Base-by-base conservation (phyloP, 2,329 filamentous ascomycete species). In the Colletotrichum limetticola region DNA sequence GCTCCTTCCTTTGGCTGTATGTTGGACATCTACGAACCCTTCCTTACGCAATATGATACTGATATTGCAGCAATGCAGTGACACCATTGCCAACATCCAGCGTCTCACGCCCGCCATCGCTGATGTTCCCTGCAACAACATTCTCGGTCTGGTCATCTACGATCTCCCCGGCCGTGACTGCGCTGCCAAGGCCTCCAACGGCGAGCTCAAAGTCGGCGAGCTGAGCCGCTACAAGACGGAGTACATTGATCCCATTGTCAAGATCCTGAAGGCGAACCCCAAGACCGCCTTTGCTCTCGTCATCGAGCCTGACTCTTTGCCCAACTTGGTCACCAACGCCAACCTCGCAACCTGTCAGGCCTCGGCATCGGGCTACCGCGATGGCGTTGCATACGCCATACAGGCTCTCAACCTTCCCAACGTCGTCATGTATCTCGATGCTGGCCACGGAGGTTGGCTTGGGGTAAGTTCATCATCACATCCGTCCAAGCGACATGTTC, bases 121-220 rank as follows among this genome's bases (percentile, higher is more conserved):
- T 57, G 80, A 82, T 60, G 79, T 81, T 5, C 80, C 82, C 30
- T 84, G 82, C 79, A 71, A 78, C 61, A 65, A 84, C 74, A 83
- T 84, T 76, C 78, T 84, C 63, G 83, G 82, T 70, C 77, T 91
- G 66, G 90, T 92, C 67, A 88, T 92, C 66, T 92, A 92, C 80
- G 87, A 92, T 78, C 82, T 92, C 14, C 90, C 90, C 57, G 89
- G 91, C 76, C 88, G 90, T 78, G 90, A 92, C 78, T 92, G 90
- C 77, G 87, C 90, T 16, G 90, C 90, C 62, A 83, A 89, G 76
- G 90, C 90, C 16, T 91, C 90, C 74, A 91, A 91, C 77, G 90
- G 90, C 72, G 90, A 92, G 80, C 86, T 90, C 58, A 82, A 84
- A 24, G 88, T 91, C 70, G 88, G 86, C 71, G 80, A 91, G 68